Percentiles rank a stretch among this genome's conserved stretches.
These are phyloP conservation scores for Alternaria sp. DNA, from an alignment of 2,329 filamentous ascomycete species.

Conservation along the genomic window DNA sequence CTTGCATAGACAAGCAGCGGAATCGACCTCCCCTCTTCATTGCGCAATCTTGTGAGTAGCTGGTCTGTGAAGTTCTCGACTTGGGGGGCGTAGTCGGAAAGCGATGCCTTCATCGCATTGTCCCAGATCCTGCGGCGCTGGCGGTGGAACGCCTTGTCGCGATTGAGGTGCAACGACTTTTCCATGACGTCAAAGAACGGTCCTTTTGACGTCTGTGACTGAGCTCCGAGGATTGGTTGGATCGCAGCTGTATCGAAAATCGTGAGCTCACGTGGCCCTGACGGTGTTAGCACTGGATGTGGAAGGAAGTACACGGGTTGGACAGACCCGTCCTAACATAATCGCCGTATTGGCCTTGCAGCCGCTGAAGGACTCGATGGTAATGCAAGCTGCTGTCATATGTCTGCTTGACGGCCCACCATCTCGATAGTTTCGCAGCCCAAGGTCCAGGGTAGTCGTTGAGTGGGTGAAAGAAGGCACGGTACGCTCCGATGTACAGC, in stretches of 20 bases:
- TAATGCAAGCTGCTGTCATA: constrained; percentile 22
- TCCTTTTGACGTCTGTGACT: constrained; percentile 34
- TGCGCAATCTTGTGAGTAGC: constrained; percentile 22
- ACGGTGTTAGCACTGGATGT: constrained; percentile 2
- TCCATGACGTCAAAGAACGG: constrained; percentile 34
- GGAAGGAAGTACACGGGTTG: neutral
- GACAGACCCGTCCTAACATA: constrained; percentile 32
- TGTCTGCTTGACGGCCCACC: constrained; percentile 28
- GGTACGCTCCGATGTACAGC: constrained; percentile 29
- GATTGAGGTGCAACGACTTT: constrained; percentile 32
- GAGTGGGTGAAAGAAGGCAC: constrained; percentile 34
- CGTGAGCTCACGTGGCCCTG: constrained; percentile 33
- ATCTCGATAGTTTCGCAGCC: constrained; percentile 30
- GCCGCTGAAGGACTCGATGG: constrained; percentile 22
- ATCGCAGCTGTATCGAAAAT: constrained; percentile 33
- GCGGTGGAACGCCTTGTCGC: constrained; percentile 33
- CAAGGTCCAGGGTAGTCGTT: constrained; percentile 28
- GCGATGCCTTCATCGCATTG: constrained; percentile 35
- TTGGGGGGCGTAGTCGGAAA: constrained; percentile 27
- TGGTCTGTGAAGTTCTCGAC: constrained; percentile 34
- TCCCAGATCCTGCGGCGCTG: constrained; percentile 39
- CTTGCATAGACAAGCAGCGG: constrained; percentile 51
- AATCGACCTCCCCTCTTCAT: constrained; percentile 36
- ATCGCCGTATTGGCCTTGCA: constrained; percentile 33
- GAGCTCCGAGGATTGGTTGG: constrained; percentile 24